Conservation (phyloP, 306 rosid species). For the Cicer judaicum region DNA sequence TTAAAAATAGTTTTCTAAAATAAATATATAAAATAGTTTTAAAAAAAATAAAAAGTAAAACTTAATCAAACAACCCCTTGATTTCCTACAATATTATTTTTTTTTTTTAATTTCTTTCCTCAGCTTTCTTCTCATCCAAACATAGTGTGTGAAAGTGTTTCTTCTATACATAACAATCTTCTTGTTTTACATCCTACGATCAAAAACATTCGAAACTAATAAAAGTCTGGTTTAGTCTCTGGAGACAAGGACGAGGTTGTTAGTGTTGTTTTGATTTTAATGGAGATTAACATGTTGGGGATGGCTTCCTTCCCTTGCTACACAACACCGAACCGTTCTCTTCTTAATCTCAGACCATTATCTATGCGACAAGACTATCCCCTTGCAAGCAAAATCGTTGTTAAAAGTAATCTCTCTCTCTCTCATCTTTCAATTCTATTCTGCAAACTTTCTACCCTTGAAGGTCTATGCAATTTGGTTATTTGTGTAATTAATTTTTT, state of each 20-base stretch:
- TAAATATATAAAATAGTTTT: too few species aligned
- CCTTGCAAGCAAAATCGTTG: slow-evolving; percentile 78
- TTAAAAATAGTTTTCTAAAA: too few species aligned
- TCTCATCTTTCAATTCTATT: neutral
- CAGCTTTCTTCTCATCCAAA: too few species aligned
- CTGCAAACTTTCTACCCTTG: neutral
- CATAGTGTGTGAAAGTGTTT: too few species aligned
- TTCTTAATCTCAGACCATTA: slow-evolving; percentile 48
- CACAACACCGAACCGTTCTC: slow-evolving; percentile 33
- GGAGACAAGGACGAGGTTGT: neutral
- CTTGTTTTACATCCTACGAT: neutral
- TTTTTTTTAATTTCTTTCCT: too few species aligned
- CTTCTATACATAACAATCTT: too few species aligned
- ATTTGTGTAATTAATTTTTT: slow-evolving; percentile 21
- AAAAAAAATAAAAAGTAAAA: too few species aligned
- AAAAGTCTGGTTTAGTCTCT: neutral
- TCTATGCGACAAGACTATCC: slow-evolving; percentile 66
- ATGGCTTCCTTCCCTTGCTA: slow-evolving; percentile 48
- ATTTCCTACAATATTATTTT: too few species aligned
- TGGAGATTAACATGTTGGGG: slow-evolving; percentile 35
- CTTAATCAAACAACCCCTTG: too few species aligned
- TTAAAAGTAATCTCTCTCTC: slow-evolving; percentile 55
- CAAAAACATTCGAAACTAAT: neutral
- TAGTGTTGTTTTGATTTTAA: neutral
- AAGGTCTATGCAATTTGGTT: neutral